Percentiles rank a stretch among this genome's conserved stretches.
These are phyloP conservation scores for Neurospora sp. DNA, from an alignment of 495 filamentous ascomycete genomes.

Conservation along the genomic window DNA sequence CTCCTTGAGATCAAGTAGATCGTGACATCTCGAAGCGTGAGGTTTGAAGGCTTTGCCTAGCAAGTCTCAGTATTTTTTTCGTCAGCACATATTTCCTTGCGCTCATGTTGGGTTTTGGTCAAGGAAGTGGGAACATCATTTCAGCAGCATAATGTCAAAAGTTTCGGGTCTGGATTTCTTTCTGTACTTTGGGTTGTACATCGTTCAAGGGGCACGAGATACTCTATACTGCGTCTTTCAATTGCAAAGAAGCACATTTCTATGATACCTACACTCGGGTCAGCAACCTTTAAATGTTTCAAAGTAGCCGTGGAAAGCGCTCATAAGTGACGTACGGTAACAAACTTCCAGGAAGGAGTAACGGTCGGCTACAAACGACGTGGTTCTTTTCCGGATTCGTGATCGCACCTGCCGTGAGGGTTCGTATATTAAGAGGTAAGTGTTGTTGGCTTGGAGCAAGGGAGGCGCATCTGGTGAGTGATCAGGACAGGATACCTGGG, in stretches of 20 bases:
- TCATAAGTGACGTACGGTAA: not conserved
- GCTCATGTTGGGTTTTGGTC: not conserved
- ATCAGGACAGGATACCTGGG: not conserved
- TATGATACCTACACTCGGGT: not conserved
- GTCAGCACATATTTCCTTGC: not conserved
- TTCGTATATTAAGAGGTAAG: not conserved
- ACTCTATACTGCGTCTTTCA: not conserved
- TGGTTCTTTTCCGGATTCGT: not conserved
- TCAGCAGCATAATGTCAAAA: not conserved
- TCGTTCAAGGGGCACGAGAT: not conserved
- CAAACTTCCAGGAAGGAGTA: not conserved
- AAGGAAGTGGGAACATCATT: not conserved
- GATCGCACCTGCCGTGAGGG: not conserved
- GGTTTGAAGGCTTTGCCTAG: not conserved
- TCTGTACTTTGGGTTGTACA: not conserved
- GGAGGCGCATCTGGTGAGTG: not conserved
- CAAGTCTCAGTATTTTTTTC: not conserved
- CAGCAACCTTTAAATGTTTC: not conserved
- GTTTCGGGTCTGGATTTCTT: not conserved
- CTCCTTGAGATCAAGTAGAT: constrained; percentile 56
- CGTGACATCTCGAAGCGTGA: not conserved
- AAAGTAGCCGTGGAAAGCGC: not conserved
- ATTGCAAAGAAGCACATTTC: not conserved
- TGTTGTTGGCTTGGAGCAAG: not conserved
- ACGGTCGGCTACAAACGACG: not conserved